Evolutionary conservation across 2,329 filamentous ascomycete species (phyloP), one percentile per base, ranked within the genome.

Genomic region (Talaromyces funiculosus): DNA sequence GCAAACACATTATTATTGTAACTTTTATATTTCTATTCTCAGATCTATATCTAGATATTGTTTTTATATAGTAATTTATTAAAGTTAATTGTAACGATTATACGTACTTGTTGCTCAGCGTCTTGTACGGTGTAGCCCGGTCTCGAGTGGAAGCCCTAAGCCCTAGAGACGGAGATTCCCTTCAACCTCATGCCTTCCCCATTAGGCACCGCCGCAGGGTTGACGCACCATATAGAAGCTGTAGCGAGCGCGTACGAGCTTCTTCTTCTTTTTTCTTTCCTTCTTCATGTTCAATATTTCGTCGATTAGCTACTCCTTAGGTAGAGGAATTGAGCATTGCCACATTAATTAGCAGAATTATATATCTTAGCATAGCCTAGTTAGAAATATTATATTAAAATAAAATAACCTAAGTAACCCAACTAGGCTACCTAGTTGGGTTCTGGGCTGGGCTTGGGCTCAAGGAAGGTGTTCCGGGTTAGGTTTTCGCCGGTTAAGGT

Each of bases 31-130:
- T 4, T 3, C 24, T 7, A 56, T 20, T n/a, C n/a, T 37, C 35
- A 37, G 35, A 3, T 29, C 38, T 12, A 40, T 58, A 35, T 29
- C 20, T 61, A 2, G 59, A 43, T 1, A 58, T 51, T 26, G 16
- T 58, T 4, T 7, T 61, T 1, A 22, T 10, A 7, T 16, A 60
- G 38, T 45, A 47, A 16, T 67, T 63, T 59, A 45, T 69, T 65
- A 67, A 10, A 3, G 7, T 33, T 8, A 8, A 6, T 33, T 40
- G 20, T 40, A 40, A 40, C 20, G 9, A 3, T 40, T 40, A 40
- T 40, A 40, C n/a, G n/a, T n/a, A n/a, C 35, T 31, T 8, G 29
- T 31, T 31, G 8, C 29, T 31, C n/a, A n/a, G n/a, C n/a, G 8
- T 31, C 8, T 31, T 31, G 8, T 31, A 31, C 8, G 4, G 29